Evolutionary conservation across 306 rosid genomes (phyloP).

Genomic region (Acacia acuminata): DNA sequence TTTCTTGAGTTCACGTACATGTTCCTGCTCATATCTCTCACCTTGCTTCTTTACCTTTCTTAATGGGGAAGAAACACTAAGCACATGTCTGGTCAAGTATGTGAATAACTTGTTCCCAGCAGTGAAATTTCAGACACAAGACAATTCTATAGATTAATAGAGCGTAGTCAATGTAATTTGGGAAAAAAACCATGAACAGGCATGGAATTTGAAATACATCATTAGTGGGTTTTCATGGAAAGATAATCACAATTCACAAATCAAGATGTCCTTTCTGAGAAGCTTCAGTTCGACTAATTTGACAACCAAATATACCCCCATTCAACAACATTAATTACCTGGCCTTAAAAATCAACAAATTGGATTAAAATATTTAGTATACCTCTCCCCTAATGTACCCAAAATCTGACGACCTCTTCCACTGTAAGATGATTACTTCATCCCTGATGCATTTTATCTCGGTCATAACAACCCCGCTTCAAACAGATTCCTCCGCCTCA

Average conservation of each 20-base stretch:
- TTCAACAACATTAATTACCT: slow-evolving; percentile 47
- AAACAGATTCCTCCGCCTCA: slow-evolving; percentile 89
- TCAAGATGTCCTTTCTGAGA: slow-evolving; percentile 33
- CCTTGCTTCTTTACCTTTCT: background rate
- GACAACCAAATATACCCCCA: slow-evolving; percentile 33
- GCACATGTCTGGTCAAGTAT: background rate
- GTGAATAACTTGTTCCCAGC: background rate
- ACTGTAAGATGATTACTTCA: slow-evolving; percentile 20
- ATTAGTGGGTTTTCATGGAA: slow-evolving; percentile 27
- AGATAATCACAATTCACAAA: slow-evolving; percentile 34
- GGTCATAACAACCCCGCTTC: slow-evolving; percentile 96
- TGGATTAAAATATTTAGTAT: slow-evolving; percentile 45
- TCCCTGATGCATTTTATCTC: slow-evolving; percentile 15
- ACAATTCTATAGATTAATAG: background rate
- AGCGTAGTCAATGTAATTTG: background rate
- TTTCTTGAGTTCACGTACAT: background rate
- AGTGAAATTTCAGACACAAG: background rate
- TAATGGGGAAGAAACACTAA: background rate
- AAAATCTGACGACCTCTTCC: slow-evolving; percentile 46
- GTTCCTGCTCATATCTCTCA: background rate
- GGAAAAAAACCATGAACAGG: background rate
- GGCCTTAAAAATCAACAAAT: slow-evolving; percentile 65
- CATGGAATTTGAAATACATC: slow-evolving; percentile 31
- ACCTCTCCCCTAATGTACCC: slow-evolving; percentile 50
- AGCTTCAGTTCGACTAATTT: slow-evolving; percentile 33